Evolutionary conservation across 495 filamentous ascomycete species (phyloP).

Genomic region (Tirmania nivea): DNA sequence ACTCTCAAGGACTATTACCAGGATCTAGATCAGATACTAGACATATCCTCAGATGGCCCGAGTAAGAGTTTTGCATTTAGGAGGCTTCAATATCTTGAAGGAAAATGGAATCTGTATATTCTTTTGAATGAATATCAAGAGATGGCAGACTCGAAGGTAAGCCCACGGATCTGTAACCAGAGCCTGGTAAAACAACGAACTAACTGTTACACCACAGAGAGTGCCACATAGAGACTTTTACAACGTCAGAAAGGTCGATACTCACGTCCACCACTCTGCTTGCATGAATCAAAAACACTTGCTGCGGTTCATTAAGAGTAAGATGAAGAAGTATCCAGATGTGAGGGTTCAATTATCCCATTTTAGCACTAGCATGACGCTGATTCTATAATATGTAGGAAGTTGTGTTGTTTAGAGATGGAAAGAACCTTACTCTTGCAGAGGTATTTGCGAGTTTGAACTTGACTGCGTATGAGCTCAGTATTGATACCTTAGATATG

Average conservation of each 20-base stretch:
- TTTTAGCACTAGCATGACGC: background rate
- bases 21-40: slow-evolving; percentile 69
- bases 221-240: slow-evolving; percentile 97
- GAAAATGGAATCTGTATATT: slow-evolving; percentile 83
- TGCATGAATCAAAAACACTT: slow-evolving; percentile 99
- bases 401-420: slow-evolving; percentile 79
- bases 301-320: slow-evolving; percentile 94
- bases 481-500: slow-evolving; percentile 98
- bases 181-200: background rate
- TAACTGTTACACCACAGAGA: slow-evolving; percentile 21
- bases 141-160: slow-evolving; percentile 74
- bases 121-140: slow-evolving; percentile 93
- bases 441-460: slow-evolving; percentile 97
- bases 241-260: slow-evolving; percentile 96
- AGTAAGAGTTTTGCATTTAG: slow-evolving; percentile 93
- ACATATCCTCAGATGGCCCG: slow-evolving; percentile 77
- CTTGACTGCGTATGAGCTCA: slow-evolving; percentile 87
- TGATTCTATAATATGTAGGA: slow-evolving; percentile 25
- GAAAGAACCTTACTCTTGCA: slow-evolving; percentile 68
- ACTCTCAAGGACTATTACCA: slow-evolving; percentile 85
- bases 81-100: slow-evolving; percentile 81
- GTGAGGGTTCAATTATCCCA: slow-evolving; percentile 2
- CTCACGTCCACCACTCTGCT: slow-evolving; percentile 95
- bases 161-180: background rate
- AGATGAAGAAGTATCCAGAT: slow-evolving; percentile 92